phyloP scores from a whole-genome alignment of 805 yeast genomes.

The Pichia deserticola region DNA sequence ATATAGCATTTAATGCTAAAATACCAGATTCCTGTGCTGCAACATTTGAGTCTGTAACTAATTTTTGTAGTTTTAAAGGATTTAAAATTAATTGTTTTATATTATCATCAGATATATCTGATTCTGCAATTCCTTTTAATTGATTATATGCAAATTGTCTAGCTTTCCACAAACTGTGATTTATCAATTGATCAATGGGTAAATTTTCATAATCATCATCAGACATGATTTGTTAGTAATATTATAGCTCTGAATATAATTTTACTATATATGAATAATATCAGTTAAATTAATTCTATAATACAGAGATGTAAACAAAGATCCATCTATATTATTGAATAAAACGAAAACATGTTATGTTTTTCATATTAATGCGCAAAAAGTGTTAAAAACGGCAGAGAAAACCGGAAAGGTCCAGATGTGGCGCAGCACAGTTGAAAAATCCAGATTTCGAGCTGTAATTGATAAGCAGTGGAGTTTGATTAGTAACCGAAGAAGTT shows the following conservation, averaged over 20 bases:
- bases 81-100: conserved; percentile 32
- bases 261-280: too few species aligned
- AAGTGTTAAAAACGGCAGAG: conserved; percentile 17
- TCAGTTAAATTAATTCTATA: too few species aligned
- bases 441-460: not conserved
- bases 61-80: conserved; percentile 49
- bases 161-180: conserved; percentile 8
- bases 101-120: not conserved
- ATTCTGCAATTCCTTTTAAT: conserved; percentile 1
- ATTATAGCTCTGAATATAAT: too few species aligned
- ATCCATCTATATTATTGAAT: not conserved
- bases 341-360: not conserved
- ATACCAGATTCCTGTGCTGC: conserved; percentile 87
- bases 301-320: not conserved
- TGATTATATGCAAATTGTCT: conserved; percentile 2
- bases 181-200: conserved; percentile 2
- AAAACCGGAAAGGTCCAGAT: not conserved
- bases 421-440: not conserved
- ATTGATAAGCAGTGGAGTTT: not conserved
- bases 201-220: conserved; percentile 1
- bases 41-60: conserved; percentile 74
- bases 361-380: too few species aligned
- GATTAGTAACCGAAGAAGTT: too few species aligned
- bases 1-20: conserved; percentile 42
- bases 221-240: not conserved